These are phyloP conservation scores for Eutypella sp. DNA, from an alignment of 2,329 filamentous ascomycete genomes.

Conservation along the genomic window DNA sequence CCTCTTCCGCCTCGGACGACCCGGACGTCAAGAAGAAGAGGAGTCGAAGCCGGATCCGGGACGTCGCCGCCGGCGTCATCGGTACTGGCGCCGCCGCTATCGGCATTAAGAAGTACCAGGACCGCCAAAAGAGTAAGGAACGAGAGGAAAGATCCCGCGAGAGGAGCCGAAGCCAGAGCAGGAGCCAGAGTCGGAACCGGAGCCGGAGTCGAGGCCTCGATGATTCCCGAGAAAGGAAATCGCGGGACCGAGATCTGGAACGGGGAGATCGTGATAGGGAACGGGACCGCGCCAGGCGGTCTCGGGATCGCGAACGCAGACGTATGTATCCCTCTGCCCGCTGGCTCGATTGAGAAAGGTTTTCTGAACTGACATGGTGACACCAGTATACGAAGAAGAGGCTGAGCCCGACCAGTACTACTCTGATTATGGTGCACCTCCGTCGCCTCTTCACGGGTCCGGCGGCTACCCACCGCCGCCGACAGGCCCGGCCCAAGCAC, in stretches of 20 bases:
- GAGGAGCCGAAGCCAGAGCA: conserved; percentile 19
- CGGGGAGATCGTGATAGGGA: conserved; percentile 10
- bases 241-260: conserved; percentile 17
- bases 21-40: conserved; percentile 39
- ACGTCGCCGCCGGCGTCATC: conserved; percentile 51
- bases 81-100: conserved; percentile 57
- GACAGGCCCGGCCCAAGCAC: too few species aligned
- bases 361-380: conserved; percentile 9
- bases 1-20: conserved; percentile 27
- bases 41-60: conserved; percentile 49
- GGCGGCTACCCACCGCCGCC: conserved; percentile 14
- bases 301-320: conserved; percentile 32
- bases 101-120: conserved; percentile 56
- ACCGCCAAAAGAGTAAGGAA: conserved; percentile 40
- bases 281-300: conserved; percentile 24
- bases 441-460: conserved; percentile 25
- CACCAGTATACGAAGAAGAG: conserved; percentile 27
- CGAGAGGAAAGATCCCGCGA: conserved; percentile 30
- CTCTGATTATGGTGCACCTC: conserved; percentile 17
- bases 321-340: conserved; percentile 17
- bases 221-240: conserved; percentile 16
- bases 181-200: too few species aligned
- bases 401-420: conserved; percentile 18
- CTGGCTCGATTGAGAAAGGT: too few species aligned
- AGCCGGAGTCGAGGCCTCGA: too few species aligned